phyloP scores from a whole-genome alignment of 2,329 filamentous ascomycete genomes.

The Calonectria montana region DNA sequence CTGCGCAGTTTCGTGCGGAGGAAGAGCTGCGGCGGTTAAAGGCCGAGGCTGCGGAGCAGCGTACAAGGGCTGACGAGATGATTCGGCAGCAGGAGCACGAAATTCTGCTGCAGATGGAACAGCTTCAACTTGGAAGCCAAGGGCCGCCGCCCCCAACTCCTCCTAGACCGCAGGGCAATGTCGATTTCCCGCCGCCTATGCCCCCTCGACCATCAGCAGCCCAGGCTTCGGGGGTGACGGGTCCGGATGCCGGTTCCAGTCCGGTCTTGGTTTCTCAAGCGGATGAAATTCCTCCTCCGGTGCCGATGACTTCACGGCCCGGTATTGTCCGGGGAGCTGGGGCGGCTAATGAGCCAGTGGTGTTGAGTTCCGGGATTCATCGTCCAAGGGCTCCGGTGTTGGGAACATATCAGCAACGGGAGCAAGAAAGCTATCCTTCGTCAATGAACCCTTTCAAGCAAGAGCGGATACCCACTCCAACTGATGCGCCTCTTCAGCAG shows the following conservation, averaged over 20 bases:
- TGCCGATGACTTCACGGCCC: background rate
- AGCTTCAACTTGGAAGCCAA: background rate
- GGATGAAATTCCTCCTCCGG: background rate
- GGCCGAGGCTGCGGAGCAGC: slow-evolving; percentile 1
- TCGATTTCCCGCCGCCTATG: background rate
- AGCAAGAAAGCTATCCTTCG: background rate
- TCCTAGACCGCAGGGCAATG: background rate
- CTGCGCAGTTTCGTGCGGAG: slow-evolving; percentile 35
- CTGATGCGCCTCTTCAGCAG: background rate
- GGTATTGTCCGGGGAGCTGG: background rate
- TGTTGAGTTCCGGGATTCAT: background rate
- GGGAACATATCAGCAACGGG: background rate
- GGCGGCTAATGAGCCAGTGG: too few species aligned
- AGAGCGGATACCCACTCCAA: background rate
- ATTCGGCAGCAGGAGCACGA: background rate
- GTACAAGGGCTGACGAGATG: background rate
- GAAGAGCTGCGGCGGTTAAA: background rate
- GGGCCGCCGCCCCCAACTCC: background rate
- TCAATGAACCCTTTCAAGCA: background rate
- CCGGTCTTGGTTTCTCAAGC: background rate
- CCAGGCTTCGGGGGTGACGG: background rate
- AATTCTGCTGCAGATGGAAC: background rate
- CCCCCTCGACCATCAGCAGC: background rate
- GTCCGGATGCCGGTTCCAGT: background rate
- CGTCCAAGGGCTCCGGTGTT: background rate